Evolutionary conservation across 2,329 filamentous ascomycete species (phyloP).

Genomic region (Colletotrichum neosansevieriae): DNA sequence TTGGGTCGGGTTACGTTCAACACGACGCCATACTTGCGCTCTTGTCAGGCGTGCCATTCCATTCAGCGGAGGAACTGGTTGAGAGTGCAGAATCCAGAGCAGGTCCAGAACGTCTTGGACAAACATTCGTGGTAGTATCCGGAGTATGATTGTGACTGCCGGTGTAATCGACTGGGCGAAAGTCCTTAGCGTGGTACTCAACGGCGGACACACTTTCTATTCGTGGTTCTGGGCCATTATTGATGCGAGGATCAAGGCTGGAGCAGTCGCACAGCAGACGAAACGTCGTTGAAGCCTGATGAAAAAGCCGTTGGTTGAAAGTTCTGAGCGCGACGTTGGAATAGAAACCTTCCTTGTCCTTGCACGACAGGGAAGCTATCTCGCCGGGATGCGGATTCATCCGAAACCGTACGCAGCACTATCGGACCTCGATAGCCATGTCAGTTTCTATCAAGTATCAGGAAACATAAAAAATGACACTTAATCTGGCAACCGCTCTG

Average conservation of each 20-base stretch:
- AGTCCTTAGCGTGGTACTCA: constrained; percentile 19
- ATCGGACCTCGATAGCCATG: neutral
- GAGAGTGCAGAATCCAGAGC: neutral
- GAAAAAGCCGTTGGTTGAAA: neutral
- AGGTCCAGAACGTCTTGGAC: constrained; percentile 21
- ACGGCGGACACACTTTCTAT: constrained; percentile 32
- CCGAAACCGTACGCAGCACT: neutral
- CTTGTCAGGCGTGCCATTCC: neutral
- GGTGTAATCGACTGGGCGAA: constrained; percentile 10
- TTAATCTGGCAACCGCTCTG: neutral
- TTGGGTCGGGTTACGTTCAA: neutral
- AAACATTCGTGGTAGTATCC: constrained; percentile 29
- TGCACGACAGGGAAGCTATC: neutral
- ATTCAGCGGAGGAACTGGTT: neutral
- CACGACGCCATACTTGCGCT: neutral
- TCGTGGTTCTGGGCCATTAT: constrained; percentile 1
- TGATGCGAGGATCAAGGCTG: neutral
- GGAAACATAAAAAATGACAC: neutral
- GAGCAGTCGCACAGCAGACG: constrained; percentile 6
- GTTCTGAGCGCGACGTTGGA: neutral
- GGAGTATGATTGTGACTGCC: constrained; percentile 6
- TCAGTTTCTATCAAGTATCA: neutral
- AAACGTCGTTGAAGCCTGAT: constrained; percentile 31
- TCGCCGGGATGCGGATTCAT: neutral
- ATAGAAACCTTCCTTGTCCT: neutral